phyloP scores from a whole-genome alignment of 2,329 filamentous ascomycete species.

The Arthrobotrys iridis region DNA sequence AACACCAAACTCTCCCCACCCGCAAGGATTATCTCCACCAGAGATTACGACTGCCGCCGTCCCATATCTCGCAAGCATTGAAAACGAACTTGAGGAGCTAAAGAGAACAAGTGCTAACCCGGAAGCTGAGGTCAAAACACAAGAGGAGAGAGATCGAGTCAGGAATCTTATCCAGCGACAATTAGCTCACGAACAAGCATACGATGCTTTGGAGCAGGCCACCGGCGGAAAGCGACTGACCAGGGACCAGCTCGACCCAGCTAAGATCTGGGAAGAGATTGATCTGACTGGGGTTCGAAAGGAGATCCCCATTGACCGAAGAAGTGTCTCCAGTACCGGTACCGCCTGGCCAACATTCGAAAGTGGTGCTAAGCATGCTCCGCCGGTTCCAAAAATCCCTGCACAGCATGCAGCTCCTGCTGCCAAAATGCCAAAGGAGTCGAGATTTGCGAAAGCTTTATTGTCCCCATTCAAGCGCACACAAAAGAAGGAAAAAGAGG shows the following conservation, averaged over 20 bases:
- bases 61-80: constrained; percentile 40
- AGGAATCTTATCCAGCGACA: constrained; percentile 49
- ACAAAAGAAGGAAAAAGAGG: not conserved
- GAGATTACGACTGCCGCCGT: constrained; percentile 43
- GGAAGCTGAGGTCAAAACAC: constrained; percentile 12
- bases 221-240: constrained; percentile 49
- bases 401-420: not conserved
- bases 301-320: constrained; percentile 11
- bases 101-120: constrained; percentile 11
- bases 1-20: constrained; percentile 25
- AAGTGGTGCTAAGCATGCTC: not conserved
- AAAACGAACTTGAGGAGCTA: constrained; percentile 37
- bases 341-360: constrained; percentile 36
- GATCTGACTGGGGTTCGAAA: constrained; percentile 29
- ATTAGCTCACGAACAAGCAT: constrained; percentile 44
- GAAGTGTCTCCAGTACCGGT: constrained; percentile 19
- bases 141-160: constrained; percentile 45
- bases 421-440: constrained; percentile 4
- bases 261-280: constrained; percentile 51
- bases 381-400: constrained; percentile 43
- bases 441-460: not conserved
- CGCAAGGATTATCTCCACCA: constrained; percentile 35
- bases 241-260: constrained; percentile 27
- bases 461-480: constrained; percentile 4
- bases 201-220: constrained; percentile 40